Percentiles rank a stretch among this genome's conserved stretches.
phyloP scores from a whole-genome alignment of 2,329 filamentous ascomycete species.

The Cytospora piceae region DNA sequence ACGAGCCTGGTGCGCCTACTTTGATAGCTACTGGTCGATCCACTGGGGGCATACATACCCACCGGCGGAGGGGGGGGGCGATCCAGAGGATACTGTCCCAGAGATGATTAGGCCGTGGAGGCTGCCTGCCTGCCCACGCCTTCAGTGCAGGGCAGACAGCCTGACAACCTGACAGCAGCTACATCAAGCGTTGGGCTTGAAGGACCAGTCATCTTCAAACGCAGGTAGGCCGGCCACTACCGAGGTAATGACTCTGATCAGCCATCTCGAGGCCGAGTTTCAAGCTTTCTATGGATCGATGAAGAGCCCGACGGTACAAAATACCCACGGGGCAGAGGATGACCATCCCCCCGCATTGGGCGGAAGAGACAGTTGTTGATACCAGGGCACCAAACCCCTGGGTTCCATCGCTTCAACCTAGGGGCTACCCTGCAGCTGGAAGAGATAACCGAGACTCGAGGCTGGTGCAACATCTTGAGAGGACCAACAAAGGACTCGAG shows the following conservation, averaged over 20 bases:
- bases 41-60: neutral
- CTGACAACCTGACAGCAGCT: neutral
- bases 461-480: neutral
- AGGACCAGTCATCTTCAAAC: no score
- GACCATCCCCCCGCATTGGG: neutral
- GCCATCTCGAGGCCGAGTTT: neutral
- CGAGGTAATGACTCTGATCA: no score
- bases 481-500: neutral
- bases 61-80: neutral
- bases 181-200: neutral
- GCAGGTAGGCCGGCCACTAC: no score
- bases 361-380: constrained; percentile 10
- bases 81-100: neutral
- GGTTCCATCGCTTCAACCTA: constrained; percentile 14
- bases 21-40: neutral
- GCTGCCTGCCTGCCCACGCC: neutral
- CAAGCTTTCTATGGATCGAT: neutral
- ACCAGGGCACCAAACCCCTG: constrained; percentile 5
- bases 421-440: constrained; percentile 15
- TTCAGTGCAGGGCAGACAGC: neutral
- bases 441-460: constrained; percentile 10
- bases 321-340: neutral
- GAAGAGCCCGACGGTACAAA: neutral
- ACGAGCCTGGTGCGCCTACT: neutral
- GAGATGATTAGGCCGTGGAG: neutral